phyloP scores from a whole-genome alignment of 306 rosid species.

The Rosa chinensis region DNA sequence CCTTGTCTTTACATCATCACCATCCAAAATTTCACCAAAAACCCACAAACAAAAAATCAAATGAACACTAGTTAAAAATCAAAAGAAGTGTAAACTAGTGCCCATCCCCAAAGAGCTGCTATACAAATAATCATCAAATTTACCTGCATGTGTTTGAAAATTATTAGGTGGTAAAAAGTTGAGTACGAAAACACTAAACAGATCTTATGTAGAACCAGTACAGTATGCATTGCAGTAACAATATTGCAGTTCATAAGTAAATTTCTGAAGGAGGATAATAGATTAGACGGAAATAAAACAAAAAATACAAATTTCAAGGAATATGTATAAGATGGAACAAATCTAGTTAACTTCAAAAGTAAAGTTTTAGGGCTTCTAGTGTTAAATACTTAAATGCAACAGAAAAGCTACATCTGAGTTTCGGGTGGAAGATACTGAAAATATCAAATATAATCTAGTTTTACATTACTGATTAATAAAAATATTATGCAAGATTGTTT shows the following conservation, averaged over 20 bases:
- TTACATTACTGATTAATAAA: not conserved
- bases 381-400: not conserved
- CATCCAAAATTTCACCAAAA: not conserved
- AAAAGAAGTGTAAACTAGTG: too few relatives aligned
- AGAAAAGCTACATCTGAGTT: not conserved
- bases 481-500: not conserved
- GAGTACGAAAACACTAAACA: not conserved
- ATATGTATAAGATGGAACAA: not conserved
- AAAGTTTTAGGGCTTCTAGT: not conserved
- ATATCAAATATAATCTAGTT: not conserved
- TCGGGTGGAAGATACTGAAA: not conserved
- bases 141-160: conserved; percentile 56
- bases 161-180: conserved; percentile 13
- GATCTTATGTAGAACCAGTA: not conserved
- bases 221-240: not conserved
- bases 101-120: not conserved
- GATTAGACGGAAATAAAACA: not conserved
- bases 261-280: not conserved
- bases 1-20: conserved; percentile 61
- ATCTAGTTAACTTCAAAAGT: not conserved
- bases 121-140: conserved; percentile 83
- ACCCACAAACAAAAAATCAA: too few relatives aligned
- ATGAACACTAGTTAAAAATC: too few relatives aligned
- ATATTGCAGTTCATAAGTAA: not conserved
- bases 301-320: not conserved